phyloP scores from a whole-genome alignment of 1,284 basidiomycete species.

The Earliella scabrosa region DNA sequence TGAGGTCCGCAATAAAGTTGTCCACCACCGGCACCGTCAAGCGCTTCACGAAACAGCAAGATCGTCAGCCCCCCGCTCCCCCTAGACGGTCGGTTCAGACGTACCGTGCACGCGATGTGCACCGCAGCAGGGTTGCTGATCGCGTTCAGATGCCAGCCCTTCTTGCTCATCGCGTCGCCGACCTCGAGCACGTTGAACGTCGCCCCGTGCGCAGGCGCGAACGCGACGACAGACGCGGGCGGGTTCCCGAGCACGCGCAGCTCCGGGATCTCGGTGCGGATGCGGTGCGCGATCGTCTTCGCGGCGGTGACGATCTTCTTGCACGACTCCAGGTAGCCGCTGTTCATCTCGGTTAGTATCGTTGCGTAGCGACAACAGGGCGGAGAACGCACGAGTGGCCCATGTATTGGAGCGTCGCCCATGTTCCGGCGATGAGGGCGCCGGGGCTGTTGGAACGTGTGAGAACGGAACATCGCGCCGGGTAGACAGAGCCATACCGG shows the following conservation, averaged over 20 bases:
- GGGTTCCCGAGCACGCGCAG: constrained; percentile 90
- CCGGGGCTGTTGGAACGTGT: constrained; percentile 66
- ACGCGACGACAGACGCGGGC: constrained; percentile 90
- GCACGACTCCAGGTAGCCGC: constrained; percentile 93
- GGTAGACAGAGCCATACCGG: constrained; percentile 54
- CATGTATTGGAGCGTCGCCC: constrained; percentile 95
- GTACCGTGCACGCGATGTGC: constrained; percentile 93
- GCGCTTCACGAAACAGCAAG: constrained; percentile 45
- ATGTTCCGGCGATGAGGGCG: constrained; percentile 91
- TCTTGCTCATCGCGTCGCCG: constrained; percentile 86
- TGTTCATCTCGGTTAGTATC: constrained; percentile 38
- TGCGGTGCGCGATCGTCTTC: constrained; percentile 67
- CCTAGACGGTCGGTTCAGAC: constrained; percentile 29
- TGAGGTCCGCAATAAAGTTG: constrained; percentile 82
- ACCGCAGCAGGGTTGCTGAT: constrained; percentile 81
- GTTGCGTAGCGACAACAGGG: background rate
- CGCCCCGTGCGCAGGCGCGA: constrained; percentile 63
- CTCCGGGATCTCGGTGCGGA: constrained; percentile 74
- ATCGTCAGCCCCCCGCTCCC: background rate
- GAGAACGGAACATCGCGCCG: constrained; percentile 1
- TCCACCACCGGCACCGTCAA: constrained; percentile 81
- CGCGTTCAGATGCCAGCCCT: constrained; percentile 92
- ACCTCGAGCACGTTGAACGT: constrained; percentile 81
- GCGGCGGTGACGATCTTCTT: constrained; percentile 80
- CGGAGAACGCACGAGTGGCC: constrained; percentile 71